phyloP scores from a whole-genome alignment of 1,139 yeast genomes.

The Barnettozyma hawaiiensis region DNA sequence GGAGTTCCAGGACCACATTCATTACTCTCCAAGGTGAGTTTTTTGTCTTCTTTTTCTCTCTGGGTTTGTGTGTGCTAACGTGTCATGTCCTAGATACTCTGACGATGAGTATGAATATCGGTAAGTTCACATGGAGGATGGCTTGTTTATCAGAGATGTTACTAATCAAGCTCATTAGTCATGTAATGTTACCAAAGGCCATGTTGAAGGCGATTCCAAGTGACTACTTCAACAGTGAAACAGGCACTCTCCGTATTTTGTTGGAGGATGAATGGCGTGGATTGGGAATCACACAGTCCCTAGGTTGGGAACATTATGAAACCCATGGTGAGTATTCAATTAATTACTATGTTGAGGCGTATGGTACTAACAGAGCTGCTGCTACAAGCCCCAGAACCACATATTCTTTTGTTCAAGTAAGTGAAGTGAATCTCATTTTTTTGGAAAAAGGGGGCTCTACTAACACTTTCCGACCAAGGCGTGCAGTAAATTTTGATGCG shows the following conservation, averaged over 20 bases:
- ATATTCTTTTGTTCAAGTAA: constrained; percentile 76
- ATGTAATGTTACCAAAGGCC: constrained; percentile 93
- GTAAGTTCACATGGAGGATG: constrained; percentile 22
- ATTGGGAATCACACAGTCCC: constrained; percentile 91
- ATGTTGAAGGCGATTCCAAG: constrained; percentile 95
- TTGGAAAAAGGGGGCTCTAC: not conserved
- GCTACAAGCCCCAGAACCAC: constrained; percentile 95
- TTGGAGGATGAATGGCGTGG: constrained; percentile 99
- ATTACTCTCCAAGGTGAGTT: constrained; percentile 74
- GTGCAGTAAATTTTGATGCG: constrained; percentile 25
- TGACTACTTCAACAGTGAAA: constrained; percentile 91
- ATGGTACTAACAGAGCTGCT: not conserved
- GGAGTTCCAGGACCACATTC: constrained; percentile 91
- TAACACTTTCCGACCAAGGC: constrained; percentile 14
- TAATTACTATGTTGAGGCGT: not conserved
- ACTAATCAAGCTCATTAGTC: constrained; percentile 41
- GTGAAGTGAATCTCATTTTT: constrained; percentile 15
- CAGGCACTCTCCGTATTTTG: constrained; percentile 87
- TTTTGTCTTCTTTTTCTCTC: not conserved
- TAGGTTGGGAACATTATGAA: constrained; percentile 98
- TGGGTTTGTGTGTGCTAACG: constrained; percentile 11
- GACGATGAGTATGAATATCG: constrained; percentile 82
- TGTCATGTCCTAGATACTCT: constrained; percentile 49
- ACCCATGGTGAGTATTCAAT: constrained; percentile 55
- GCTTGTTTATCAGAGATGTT: constrained; percentile 16